A percentile compares a stretch with the other conserved stretches of the same genome.
phyloP scores from a whole-genome alignment of 179 eudicot species.

The Actinidia polygama region DNA sequence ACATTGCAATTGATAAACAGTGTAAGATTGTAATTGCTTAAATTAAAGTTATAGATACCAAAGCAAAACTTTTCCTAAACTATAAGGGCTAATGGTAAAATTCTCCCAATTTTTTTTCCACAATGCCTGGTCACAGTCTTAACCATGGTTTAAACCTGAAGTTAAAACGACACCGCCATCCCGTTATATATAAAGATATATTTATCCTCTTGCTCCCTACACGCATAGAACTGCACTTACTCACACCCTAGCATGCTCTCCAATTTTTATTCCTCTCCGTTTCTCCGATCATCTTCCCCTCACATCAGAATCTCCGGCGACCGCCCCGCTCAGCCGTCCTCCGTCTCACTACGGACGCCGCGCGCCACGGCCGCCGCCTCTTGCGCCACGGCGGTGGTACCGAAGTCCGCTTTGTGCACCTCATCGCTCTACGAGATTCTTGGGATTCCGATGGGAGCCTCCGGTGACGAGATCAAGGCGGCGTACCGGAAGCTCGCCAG shows the following conservation, averaged over 20 bases:
- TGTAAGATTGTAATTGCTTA: no score
- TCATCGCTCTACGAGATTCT: conserved; percentile 59
- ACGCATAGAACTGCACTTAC: background rate
- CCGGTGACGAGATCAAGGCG: conserved; percentile 59
- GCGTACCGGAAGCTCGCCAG: conserved; percentile 69
- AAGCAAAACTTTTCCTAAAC: no score
- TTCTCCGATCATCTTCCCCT: conserved; percentile 10
- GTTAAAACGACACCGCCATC: background rate
- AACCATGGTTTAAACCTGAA: background rate
- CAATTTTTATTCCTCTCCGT: conserved; percentile 10
- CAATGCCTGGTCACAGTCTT: background rate
- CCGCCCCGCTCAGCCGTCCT: conserved; percentile 23
- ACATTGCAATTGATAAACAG: no score
- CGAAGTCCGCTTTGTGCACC: background rate
- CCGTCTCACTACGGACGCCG: conserved; percentile 19
- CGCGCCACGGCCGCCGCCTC: conserved; percentile 1
- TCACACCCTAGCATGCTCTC: conserved; percentile 12
- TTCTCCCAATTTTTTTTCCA: no score
- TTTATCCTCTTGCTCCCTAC: background rate
- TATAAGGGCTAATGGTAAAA: no score
- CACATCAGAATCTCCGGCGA: conserved; percentile 25
- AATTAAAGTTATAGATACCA: no score
- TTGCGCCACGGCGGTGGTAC: conserved; percentile 17
- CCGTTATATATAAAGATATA: background rate
- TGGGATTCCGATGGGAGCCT: conserved; percentile 50